Base-by-base conservation (phyloP, 805 yeast genomes). In the Lachancea cidri region DNA sequence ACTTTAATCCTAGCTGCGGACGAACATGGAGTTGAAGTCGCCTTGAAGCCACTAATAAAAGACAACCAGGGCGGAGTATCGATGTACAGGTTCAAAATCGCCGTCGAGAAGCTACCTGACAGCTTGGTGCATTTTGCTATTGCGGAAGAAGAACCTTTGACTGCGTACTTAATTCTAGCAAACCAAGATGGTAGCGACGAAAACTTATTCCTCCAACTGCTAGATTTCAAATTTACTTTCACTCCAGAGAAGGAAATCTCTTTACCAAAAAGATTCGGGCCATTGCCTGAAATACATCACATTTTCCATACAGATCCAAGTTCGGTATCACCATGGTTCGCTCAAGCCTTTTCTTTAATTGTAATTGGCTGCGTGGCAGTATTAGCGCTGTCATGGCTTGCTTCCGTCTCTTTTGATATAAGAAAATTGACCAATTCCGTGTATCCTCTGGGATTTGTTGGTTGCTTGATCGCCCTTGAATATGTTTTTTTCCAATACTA, bases 221-320 rank as follows among this genome's bases (percentile, higher is more conserved):
- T 58, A 35, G 47, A 57, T 29, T 25, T 59, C 18, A 20, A 46
- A 11, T 24, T 55, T 9, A 33, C 40, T 4, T 34, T 41, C 7
- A 31, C 16, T 17, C 35, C 29, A n/a, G 37, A 20, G 8, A 45
- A 43, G 16, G 36, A 41, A 17, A 48, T 47, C 22, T 29, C 31
- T 4, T 39, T 36, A 27, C 60, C 61, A 22, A 15, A 38, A 3
- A 50, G 63, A 39, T 62, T 71, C 42, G 82, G 73, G 2, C 58
- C 72, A 11, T 60, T 71, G 55, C 76, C 80, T 2, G 88, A 82
- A 62, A 82, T 86, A 48, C 61, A 60, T 48, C 87, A 85, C 60
- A 57, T 64, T 29, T 87, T 86, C 67, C 71, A 69, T 41, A 58
- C 63, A 3, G 74, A 73, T n/a, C 77, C 79, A 16, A 61, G 61